Evolutionary conservation across 1,284 basidiomycete species (phyloP), one percentile per base, ranked within the genome.

Genomic region (Sparassis latifolia): DNA sequence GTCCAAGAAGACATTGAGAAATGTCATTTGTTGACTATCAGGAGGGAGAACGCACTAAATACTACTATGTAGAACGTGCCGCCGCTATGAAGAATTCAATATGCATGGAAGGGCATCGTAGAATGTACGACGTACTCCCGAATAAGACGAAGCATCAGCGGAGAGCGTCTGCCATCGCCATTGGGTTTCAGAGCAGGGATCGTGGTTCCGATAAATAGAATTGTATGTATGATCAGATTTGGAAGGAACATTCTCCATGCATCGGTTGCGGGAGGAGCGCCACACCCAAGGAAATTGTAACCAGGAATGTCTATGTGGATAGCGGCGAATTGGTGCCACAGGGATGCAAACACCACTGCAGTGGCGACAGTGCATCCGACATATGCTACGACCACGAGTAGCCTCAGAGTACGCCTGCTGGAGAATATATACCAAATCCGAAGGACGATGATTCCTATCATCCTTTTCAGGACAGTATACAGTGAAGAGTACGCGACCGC

Each of bases 361-460:
- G 53, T 50, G 30, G 49, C 35, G 10, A 53, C 27, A 3, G 46
- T 47, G 51, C 43, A 51, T 3, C 49, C 48, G 20, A 56, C 29
- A 47, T 55, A 62, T 35, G 51, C 52, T 30, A 44, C 52, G 48
- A 57, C 49, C 37, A 59, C 47, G 12, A 57, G 38, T 2, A 47
- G 29, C 31, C 62, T 59, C 3, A 45, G 51, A 27, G 56, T 12
- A 12, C n/a, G 38, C 38, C 50, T 52, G 44, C 55, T 56, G 10
- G 59, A 54, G 46, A 57, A 65, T 49, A 65, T 60, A 47, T 63
- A 62, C 59, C 63, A 65, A 28, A 64, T 58, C 3, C 63, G 57
- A n/a, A 65, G 52, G 31, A 63, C 55, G 39, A 65, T 59, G 48
- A 65, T 59, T 2, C 53, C 63, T 65, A 40, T 32, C 7, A 5